Base-by-base conservation (phyloP, 805 yeast genomes). In the Spathaspora passalidarum region DNA sequence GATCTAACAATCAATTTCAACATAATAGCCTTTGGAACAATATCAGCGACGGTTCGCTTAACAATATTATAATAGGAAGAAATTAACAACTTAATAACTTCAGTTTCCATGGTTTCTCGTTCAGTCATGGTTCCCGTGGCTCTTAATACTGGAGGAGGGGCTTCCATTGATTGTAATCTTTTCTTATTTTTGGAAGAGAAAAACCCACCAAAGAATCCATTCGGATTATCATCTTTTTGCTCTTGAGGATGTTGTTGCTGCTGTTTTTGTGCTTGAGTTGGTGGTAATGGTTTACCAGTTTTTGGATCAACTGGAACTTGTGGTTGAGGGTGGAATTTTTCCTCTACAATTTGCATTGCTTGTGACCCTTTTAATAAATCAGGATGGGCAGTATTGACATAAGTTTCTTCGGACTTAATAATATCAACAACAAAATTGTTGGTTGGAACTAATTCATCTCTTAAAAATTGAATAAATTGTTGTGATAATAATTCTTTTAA, bases 361-460 rank as follows among this genome's bases (percentile, higher is more conserved):
- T 86, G 91, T 26, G 96, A 85, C 40, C 99, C 99, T 64, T 88
- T 91, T 56, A 94, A 77, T 60, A 94, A 80, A 64, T 94, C 98
- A 3, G 98, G 97, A 62, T 94, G 99, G 2, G 96, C 98, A 4
- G 99, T 94, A 68, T 94, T 94, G 56, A 94, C 90, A 66, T 94
- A 94, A 3, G 96, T 85, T 60, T 91, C 92, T 68, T 94, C 99
- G 49, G 96, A 75, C 48, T 68, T 73, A 55, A 94, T 89, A 48
- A 94, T 77, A 64, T 94, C 97, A 26, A 75, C 66, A 35, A 91
- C 96, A 59, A 94, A 88, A 44, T 78, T 78, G 62, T 85, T 89
- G 18, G 99, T 89, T 50, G 99, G 98, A 17, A 81, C 63, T 53
- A 88, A 78, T 29, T 88, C 84, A 47, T 80, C 85, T 62, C 96